phyloP scores from a whole-genome alignment of 2,329 filamentous ascomycete genomes.

The Alternaria conjuncta region DNA sequence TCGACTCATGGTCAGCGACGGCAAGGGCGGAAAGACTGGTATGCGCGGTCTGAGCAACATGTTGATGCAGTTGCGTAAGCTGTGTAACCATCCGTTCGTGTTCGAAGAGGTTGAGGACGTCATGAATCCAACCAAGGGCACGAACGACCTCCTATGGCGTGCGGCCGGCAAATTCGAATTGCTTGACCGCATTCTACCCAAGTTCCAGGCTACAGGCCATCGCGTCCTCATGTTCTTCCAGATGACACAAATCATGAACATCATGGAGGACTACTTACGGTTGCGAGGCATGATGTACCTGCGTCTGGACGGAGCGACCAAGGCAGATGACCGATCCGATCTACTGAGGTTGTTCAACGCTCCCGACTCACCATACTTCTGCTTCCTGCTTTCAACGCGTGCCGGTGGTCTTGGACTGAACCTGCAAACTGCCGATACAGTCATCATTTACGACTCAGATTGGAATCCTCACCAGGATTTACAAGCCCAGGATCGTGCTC shows the following conservation, averaged over 20 bases:
- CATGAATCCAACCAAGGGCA: conserved; percentile 88
- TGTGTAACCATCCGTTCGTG: conserved; percentile 98
- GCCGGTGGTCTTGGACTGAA: conserved; percentile 98
- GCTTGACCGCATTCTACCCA: conserved; percentile 88
- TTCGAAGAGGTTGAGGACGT: conserved; percentile 98
- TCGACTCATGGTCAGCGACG: conserved; percentile 90
- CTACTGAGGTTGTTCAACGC: conserved; percentile 88
- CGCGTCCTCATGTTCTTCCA: conserved; percentile 99
- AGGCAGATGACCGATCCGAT: conserved; percentile 95
- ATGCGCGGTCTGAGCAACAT: conserved; percentile 98
- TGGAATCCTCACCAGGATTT: conserved; percentile 99
- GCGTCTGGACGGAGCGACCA: conserved; percentile 94
- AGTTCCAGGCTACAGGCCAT: conserved; percentile 90
- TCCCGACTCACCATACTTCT: conserved; percentile 90
- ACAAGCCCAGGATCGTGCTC: conserved; percentile 98
- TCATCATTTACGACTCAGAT: conserved; percentile 99
- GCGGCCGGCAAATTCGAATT: conserved; percentile 97
- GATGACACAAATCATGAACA: conserved; percentile 99
- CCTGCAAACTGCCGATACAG: conserved; percentile 94
- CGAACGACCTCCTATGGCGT: conserved; percentile 94
- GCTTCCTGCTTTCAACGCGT: conserved; percentile 97
- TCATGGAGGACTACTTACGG: conserved; percentile 97
- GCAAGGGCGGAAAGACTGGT: conserved; percentile 92
- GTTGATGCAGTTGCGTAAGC: conserved; percentile 98
- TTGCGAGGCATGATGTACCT: conserved; percentile 84